Evolutionary conservation across 2,329 filamentous ascomycete species (phyloP), one percentile per base, ranked within the genome.

Genomic region (Penicillium griseofulvum): DNA sequence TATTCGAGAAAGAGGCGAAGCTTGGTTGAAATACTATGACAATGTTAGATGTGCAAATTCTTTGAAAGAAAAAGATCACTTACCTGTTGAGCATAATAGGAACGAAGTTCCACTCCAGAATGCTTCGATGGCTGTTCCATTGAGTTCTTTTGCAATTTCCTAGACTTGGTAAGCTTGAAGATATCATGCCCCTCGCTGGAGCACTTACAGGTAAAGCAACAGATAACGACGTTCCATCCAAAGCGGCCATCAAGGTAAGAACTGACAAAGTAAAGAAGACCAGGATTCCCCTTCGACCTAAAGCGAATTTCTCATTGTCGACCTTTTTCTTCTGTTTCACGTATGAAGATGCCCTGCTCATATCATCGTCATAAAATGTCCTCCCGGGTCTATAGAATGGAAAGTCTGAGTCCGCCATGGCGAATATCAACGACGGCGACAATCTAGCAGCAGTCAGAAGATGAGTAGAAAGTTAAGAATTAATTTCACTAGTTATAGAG

Each of bases 81-180:
- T 52, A 68, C 67, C 67, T 31, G 68, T 69, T 12, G 67, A 69
- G 22, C 54, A 58, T 5, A 82, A 67, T 0, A 82, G 70, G 57
- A 80, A 83, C 0, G 77, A 76, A 0, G 79, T 78, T 0, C 78
- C 79, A 34, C 77, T 74, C 81, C 80, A 83, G 61, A 81, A 81
- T 0, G 78, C 74, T 46, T 79, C 67, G 10, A 71, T 74, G 0
- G 71, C 68, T 0, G 65, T 69, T 36, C 70, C 69, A n/a, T 73
- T 55, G 3, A 76, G 56, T 2, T 66, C 63, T 50, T 64, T 37
- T 3, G 71, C 64, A 29, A 76, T 72, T 14, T 65, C 71, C 70
- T 73, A 29, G 2, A 17, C 4, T 0, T 22, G 5, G 2, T 65
- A 19, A 62, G 57, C 11, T 42, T 17, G 1, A 4, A 4, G 4